Conservation (phyloP, 306 rosid genomes). For the Oemleria cerasiformis region DNA sequence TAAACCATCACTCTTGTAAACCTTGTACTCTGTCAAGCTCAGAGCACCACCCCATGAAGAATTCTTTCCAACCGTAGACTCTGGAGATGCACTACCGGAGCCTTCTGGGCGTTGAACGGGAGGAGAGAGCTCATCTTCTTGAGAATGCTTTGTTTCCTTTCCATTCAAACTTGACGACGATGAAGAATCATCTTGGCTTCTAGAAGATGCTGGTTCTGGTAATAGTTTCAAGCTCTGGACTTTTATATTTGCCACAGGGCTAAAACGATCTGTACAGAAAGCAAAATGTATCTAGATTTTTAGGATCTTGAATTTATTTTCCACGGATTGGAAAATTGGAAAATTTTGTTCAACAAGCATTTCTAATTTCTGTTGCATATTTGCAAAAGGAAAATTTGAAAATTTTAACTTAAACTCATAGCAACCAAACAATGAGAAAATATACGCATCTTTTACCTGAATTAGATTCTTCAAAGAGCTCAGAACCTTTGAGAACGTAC, state of each 20-base stretch:
- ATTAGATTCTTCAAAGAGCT: conserved; percentile 75
- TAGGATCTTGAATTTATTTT: not conserved
- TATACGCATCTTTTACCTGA: conserved; percentile 44
- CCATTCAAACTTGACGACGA: conserved; percentile 80
- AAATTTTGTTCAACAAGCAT: not conserved
- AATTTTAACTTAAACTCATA: not conserved
- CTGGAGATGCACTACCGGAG: conserved; percentile 63
- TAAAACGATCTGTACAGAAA: conserved; percentile 49
- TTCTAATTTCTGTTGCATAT: not conserved
- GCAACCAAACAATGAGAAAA: conserved; percentile 12
- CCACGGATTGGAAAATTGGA: not conserved
- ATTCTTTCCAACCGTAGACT: conserved; percentile 51
- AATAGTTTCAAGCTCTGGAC: conserved; percentile 61
- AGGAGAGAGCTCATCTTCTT: conserved; percentile 66
- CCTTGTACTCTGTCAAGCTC: conserved; percentile 70
- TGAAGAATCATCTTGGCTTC: conserved; percentile 73
- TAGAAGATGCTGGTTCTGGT: conserved; percentile 63
- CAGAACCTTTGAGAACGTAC: conserved; percentile 94
- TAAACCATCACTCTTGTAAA: conserved; percentile 64
- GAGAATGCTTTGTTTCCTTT: conserved; percentile 61
- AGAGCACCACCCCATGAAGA: conserved; percentile 51
- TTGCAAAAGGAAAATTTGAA: not conserved
- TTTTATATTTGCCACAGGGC: conserved; percentile 49
- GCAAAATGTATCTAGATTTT: conserved; percentile 20
- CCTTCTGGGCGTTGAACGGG: conserved; percentile 34